Evolutionary conservation across 139 green algal genomes (phyloP).

Genomic region (Chlorella ohadii): DNA sequence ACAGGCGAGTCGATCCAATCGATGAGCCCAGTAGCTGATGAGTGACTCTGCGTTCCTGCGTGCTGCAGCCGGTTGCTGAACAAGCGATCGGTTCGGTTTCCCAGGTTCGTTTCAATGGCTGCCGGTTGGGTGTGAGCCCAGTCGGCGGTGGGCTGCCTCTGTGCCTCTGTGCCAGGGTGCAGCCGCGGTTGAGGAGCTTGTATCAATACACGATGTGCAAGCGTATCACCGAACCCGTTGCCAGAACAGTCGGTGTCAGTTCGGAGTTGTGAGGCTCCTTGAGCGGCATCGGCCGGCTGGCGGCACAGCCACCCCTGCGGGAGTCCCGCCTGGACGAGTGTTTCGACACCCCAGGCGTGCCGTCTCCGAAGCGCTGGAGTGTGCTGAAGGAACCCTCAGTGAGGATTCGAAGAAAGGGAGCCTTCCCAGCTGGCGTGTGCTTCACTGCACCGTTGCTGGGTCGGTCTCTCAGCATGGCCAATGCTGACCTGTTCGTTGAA

Average conservation of each 20-base stretch:
- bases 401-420: slow-evolving; percentile 40
- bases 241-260: slow-evolving; percentile 26
- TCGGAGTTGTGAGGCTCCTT: background rate
- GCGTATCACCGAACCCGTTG: slow-evolving; percentile 38
- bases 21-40: slow-evolving; percentile 35
- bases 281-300: slow-evolving; percentile 19
- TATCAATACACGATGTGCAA: slow-evolving; percentile 61
- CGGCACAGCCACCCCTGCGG: slow-evolving; percentile 38
- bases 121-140: background rate
- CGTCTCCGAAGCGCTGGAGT: slow-evolving; percentile 45
- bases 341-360: background rate
- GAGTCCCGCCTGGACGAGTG: slow-evolving; percentile 11
- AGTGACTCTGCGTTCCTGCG: slow-evolving; percentile 36
- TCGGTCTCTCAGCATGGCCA: background rate
- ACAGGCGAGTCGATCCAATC: too few species aligned
- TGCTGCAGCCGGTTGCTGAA: slow-evolving; percentile 5
- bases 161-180: background rate
- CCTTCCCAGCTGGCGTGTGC: background rate
- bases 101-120: slow-evolving; percentile 19
- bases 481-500: slow-evolving; percentile 1
- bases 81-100: background rate
- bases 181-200: slow-evolving; percentile 46
- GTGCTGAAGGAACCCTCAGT: slow-evolving; percentile 37
- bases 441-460: background rate
- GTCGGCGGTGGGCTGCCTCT: background rate